phyloP scores from a whole-genome alignment of 1,139 yeast species.

The Spencermartinsiella ligniputridi region DNA sequence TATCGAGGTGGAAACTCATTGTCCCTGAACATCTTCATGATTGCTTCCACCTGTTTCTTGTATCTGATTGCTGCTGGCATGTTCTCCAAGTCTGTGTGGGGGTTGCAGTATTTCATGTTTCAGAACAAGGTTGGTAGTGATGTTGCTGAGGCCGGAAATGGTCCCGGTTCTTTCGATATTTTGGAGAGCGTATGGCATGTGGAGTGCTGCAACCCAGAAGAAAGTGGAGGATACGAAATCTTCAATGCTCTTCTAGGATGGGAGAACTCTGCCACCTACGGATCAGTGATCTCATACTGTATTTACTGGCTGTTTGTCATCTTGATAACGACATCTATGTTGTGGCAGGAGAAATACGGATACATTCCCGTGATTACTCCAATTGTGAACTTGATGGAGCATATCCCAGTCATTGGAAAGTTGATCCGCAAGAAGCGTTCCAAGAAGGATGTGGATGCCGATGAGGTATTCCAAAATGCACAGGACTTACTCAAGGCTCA shows the following conservation, averaged over 20 bases:
- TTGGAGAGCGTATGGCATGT: slow-evolving; percentile 87
- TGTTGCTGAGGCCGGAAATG: slow-evolving; percentile 83
- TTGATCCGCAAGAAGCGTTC: slow-evolving; percentile 17
- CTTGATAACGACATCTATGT: slow-evolving; percentile 44
- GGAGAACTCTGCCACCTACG: slow-evolving; percentile 94
- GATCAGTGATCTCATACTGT: slow-evolving; percentile 76
- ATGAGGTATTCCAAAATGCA: slow-evolving; percentile 2
- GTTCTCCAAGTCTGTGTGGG: slow-evolving; percentile 89
- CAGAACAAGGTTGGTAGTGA: slow-evolving; percentile 75
- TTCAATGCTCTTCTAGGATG: slow-evolving; percentile 91
- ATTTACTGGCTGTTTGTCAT: slow-evolving; percentile 71
- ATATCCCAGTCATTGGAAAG: slow-evolving; percentile 12
- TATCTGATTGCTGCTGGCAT: slow-evolving; percentile 87
- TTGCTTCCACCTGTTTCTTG: slow-evolving; percentile 78
- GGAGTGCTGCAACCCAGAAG: slow-evolving; percentile 90
- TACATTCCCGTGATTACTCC: slow-evolving; percentile 24
- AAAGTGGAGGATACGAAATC: slow-evolving; percentile 89
- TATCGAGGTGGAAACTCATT: slow-evolving; percentile 75
- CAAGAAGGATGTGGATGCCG: slow-evolving; percentile 1
- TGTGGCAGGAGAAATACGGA: slow-evolving; percentile 54
- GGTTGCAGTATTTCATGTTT: slow-evolving; percentile 67
- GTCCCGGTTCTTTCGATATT: slow-evolving; percentile 92
- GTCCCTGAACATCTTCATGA: slow-evolving; percentile 75
- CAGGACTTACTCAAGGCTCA: slow-evolving; percentile 2
- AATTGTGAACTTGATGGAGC: slow-evolving; percentile 10